Evolutionary conservation across 2,329 filamentous ascomycete genomes (phyloP), one percentile per base, ranked within the genome.

Genomic region (Colletotrichum sp.): DNA sequence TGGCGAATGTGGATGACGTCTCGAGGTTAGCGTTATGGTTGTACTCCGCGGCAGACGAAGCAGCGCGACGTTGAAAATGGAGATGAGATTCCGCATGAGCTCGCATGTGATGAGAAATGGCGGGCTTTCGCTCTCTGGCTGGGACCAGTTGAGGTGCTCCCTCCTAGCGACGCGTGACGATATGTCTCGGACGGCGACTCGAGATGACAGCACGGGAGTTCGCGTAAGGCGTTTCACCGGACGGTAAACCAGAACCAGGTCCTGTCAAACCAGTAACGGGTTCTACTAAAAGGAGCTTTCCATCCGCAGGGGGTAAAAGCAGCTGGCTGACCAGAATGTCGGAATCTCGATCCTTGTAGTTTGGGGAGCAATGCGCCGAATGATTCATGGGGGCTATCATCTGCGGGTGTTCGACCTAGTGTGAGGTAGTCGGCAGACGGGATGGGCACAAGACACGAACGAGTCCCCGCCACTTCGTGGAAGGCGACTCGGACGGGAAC

Each of bases 121-220:
- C 18, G 18, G 22, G 28, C 65, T 64, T 28, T 27, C n/a, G 16
- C n/a, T 39, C 30, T 22, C 30, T 27, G 12, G 55, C 13, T n/a
- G 16, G 43, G 39, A 16, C 61, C 67, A 66, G 61, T 34, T 16
- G 22, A 71, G 62, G 6, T 32, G 27, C 8, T 36, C 34, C n/a
- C 55, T 39, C 39, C n/a, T 13, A 48, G 32, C 15, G 64, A 52
- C 73, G 32, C 73, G 70, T 75, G 73, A 75, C 56, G 56, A 22
- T 16, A 28, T 75, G 73, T 75, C 73, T 75, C 28, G 39, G 43
- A 58, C 30, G 43, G 30, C 25, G 39, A 73, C 39, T 58, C 70
- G 56, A 58, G 56, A 55, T 66, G 69, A 62, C 62, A 68, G 62
- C 39, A 32, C 64, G 62, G 32, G 69, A 36, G 34, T 67, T 72